Percentiles rank a stretch among this genome's conserved stretches.
Evolutionary conservation across 257 asterid genomes (phyloP).

Genomic region (Scutellaria galericulata): DNA sequence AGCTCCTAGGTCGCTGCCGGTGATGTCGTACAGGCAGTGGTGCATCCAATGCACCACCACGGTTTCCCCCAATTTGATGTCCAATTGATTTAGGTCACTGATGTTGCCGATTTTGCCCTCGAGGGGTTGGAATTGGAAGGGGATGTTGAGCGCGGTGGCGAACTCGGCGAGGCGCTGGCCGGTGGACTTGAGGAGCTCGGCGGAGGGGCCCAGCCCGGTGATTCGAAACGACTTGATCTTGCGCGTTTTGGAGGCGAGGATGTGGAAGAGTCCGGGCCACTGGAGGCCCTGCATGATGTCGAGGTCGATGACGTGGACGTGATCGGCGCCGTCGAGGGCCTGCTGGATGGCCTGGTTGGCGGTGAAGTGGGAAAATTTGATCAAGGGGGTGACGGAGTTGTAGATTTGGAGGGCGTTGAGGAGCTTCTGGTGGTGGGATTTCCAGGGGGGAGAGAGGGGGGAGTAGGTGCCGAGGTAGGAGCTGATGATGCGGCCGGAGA

Average conservation of each 20-base stretch:
- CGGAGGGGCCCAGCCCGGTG: slow-evolving; percentile 82
- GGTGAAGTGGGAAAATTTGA: slow-evolving; percentile 94
- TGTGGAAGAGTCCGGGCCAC: slow-evolving; percentile 95
- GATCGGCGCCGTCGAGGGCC: slow-evolving; percentile 79
- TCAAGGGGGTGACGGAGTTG: slow-evolving; percentile 74
- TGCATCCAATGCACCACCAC: slow-evolving; percentile 88
- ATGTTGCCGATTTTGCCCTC: slow-evolving; percentile 76
- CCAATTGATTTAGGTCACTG: slow-evolving; percentile 48
- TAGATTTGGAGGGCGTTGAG: slow-evolving; percentile 76
- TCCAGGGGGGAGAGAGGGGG: slow-evolving; percentile 51
- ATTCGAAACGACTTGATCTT: slow-evolving; percentile 59
- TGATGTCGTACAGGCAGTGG: slow-evolving; percentile 81
- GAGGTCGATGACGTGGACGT: slow-evolving; percentile 91
- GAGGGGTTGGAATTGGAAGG: slow-evolving; percentile 70
- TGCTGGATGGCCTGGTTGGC: slow-evolving; percentile 92
- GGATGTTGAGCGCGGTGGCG: slow-evolving; percentile 67
- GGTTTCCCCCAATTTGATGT: slow-evolving; percentile 62
- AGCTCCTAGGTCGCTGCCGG: slow-evolving; percentile 74
- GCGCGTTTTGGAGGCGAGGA: slow-evolving; percentile 67
- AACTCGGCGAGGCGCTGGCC: slow-evolving; percentile 79
- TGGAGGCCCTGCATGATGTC: slow-evolving; percentile 99
- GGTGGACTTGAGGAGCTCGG: slow-evolving; percentile 63
- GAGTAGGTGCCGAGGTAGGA: slow-evolving; percentile 69
- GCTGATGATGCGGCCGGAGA: slow-evolving; percentile 69
- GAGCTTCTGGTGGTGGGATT: slow-evolving; percentile 61